Evolutionary conservation across 208 protist species (phyloP), one percentile per base, ranked within the genome.

Genomic region (Trypanosomatidae sp.): DNA sequence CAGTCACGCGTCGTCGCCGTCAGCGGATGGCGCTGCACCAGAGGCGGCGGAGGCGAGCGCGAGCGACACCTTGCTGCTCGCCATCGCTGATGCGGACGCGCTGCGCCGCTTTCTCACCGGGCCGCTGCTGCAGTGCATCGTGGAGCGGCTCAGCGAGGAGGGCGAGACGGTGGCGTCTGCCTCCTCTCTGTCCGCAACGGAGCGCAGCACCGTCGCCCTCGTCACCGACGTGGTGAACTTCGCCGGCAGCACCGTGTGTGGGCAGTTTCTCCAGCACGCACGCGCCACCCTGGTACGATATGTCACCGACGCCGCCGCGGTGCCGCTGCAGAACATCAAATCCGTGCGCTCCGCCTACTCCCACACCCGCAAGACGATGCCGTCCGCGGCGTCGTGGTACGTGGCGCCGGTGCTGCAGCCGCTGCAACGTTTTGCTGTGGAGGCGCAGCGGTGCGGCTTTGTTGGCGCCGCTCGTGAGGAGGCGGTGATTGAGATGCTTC

Each of bases 341-440:
- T 88, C 91, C 8, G 86, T 97, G 1, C 88, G 87, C 39, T 91
- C 91, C 12, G 73, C 80, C 4, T 95, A 92, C 64, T 85, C 86
- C 9, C 87, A 92, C 74, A 95, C 85, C 58, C 82, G 82, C 39
- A 91, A 91, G 71, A 81, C 83, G 36, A 64, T 89, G 33, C 92
- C 92, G 3, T 88, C 88, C 0, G 58, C 79, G 6, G 59, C 89
- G 36, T 95, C 92, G 22, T 95, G 89, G 91, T 97, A 89, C 67
- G 77, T 94, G 5, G 50, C 76, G 7, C 79, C 72, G 25, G 82
- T 85, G 36, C 39, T 91, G 25, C 83, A 87, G 30, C 91, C 92
- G 1, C 59, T 97, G 17, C 76, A 80, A 19, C 69, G 49, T 13
- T 91, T 95, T 58, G 62, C 66, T 28, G 66, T n/a, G 13, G 55